Base-by-base conservation (phyloP, 2,329 filamentous ascomycete species). In the Knufia fluminis region DNA sequence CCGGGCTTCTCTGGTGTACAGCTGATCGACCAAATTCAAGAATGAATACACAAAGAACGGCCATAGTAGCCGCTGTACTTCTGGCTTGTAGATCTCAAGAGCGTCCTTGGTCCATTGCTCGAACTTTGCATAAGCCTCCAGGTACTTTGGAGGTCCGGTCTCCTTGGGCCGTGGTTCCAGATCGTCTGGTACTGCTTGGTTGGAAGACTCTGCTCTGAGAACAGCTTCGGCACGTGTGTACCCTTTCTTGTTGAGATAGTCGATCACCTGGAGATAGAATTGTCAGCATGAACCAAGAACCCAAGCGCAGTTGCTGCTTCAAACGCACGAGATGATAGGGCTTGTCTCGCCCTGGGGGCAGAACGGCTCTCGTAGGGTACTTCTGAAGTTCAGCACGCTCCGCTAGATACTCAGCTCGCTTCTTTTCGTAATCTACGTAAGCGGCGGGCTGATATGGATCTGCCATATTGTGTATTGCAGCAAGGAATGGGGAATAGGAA, bases 31-130 rank as follows among this genome's bases (percentile, higher is more conserved):
- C 49, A 97, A 77, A 50, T 87, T 82, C 22, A 98, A 73, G 62
- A 86, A 96, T 0, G 87, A 92, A 67, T 98, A 94, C 45, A 97
- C 86, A 61, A 96, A 97, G 0, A 94, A 71, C 0, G 92, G 92
- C 89, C 92, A 98, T 14, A 95, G 71, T 3, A 97, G 73, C 57
- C 94, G 89, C 51, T 80, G 78, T 2, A 98, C 74, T 69, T 98
- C 92, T 39, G 91, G 88, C 80, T 95, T 95, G 77, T 97, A 97
- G 23, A 97, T 77, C 56, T 97, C 91, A 20, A 98, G 75, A 52
- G 87, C 90, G 58, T 91, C 89, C 57, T 96, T 89, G 41, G 95
- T 83, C 85, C 90, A 98, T 56, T 80, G 78, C 56, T 78, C 82
- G 36, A 94, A 71, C 36, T 90, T 69, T 50, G 78, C 78, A 60